Conservation (phyloP, 306 rosid genomes). For the Aeschynomene evenia region DNA sequence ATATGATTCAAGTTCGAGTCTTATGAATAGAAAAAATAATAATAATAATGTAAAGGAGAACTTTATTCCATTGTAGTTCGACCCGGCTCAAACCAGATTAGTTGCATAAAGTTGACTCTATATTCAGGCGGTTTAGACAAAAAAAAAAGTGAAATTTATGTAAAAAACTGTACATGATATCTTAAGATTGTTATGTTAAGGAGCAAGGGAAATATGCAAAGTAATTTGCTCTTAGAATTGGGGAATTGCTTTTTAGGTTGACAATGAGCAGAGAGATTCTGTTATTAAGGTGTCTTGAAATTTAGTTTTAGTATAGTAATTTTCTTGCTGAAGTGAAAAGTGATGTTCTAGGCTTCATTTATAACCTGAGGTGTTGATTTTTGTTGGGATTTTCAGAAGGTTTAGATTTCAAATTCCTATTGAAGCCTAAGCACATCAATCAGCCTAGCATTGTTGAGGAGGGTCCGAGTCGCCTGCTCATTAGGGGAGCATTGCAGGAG, state of each 20-base stretch:
- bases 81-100: neutral
- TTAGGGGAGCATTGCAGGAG: constrained; percentile 81
- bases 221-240: neutral
- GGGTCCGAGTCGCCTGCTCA: constrained; percentile 76
- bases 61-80: neutral
- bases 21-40: neutral
- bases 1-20: neutral
- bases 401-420: constrained; percentile 88
- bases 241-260: constrained; percentile 6
- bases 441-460: constrained; percentile 76
- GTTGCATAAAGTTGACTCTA: neutral
- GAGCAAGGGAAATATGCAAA: neutral
- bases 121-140: too few species aligned
- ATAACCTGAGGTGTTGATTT: constrained; percentile 9
- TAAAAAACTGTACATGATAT: neutral
- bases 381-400: constrained; percentile 57
- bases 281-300: neutral
- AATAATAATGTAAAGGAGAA: too few species aligned
- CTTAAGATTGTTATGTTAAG: neutral
- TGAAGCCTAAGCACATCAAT: constrained; percentile 64
- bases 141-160: neutral
- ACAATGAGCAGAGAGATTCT: neutral
- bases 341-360: neutral
- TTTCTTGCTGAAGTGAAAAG: neutral
- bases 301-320: neutral